These are phyloP conservation scores for Fusarium subtropicale DNA, from an alignment of 2,329 filamentous ascomycete species.

Conservation along the genomic window DNA sequence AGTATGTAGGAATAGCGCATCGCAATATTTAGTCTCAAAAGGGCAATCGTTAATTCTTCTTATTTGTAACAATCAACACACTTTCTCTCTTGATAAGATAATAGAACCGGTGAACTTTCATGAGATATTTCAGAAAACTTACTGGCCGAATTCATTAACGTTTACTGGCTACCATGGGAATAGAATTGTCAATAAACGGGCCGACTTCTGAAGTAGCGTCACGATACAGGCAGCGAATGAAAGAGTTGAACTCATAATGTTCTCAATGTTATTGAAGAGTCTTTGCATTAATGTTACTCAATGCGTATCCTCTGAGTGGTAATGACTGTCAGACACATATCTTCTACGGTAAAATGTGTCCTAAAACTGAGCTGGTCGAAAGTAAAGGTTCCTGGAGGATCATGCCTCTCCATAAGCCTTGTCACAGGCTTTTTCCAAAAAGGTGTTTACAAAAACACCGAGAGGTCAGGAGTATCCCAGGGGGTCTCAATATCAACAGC, in stretches of 20 bases:
- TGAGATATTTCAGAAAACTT: neutral
- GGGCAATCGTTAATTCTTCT: too few species aligned
- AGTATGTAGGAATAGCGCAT: too few species aligned
- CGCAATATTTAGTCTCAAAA: too few species aligned
- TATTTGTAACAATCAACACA: too few species aligned
- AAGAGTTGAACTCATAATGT: too few species aligned
- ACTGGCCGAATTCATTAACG: too few species aligned
- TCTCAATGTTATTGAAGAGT: neutral
- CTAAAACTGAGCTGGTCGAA: constrained; percentile 14
- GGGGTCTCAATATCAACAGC: constrained; percentile 51
- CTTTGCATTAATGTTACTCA: neutral
- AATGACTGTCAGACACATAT: constrained; percentile 14
- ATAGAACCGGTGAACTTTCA: too few species aligned
- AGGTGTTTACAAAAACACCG: constrained; percentile 5
- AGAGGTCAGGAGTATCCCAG: constrained; percentile 28
- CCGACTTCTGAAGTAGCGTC: too few species aligned
- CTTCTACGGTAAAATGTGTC: constrained; percentile 10
- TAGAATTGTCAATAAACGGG: too few species aligned
- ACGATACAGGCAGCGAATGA: too few species aligned
- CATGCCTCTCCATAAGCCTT: constrained; percentile 13
- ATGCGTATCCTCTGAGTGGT: neutral
- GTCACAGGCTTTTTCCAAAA: constrained; percentile 7
- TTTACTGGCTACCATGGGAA: too few species aligned
- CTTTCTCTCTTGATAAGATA: too few species aligned
- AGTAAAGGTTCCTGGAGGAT: constrained; percentile 12